Evolutionary conservation across 2,329 filamentous ascomycete species (phyloP), one percentile per base, ranked within the genome.

Genomic region (Fusarium sp.): DNA sequence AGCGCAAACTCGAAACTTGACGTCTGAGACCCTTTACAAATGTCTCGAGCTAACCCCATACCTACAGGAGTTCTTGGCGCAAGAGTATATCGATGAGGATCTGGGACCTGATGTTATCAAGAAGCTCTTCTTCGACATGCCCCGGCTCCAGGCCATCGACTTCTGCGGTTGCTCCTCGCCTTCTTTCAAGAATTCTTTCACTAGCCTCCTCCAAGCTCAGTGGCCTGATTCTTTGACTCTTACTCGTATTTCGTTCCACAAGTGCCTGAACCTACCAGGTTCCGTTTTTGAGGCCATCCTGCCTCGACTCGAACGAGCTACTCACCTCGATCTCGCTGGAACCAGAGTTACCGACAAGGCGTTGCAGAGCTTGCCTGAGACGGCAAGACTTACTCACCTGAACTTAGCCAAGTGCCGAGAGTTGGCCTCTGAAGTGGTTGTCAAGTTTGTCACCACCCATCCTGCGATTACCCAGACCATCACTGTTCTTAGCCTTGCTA

Each of bases 61-160:
- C 75, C 83, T 96, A 35, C 90, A 91, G 76, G 93, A 95, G 81
- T 93, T 94, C 77, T 84, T 95, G 53, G 89, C 90, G 20, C 93
- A 95, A 82, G 93, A 96, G 81, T 92, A 95, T 74, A 85, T 96
- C 56, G 92, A 95, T 77, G 89, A 91, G 53, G 93, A 96, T 73
- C 84, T 95, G 49, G 87, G 90, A 74, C 83, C 84, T n/a, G 84
- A 87, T 18, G 91, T 95, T 20, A 81, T 95, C 45, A 84, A 85
- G 68, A 94, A 93, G 80, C 83, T 96, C 44, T 89, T 95, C 75
- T 89, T 89, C 68, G 88, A 86, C 13, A 84, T 94, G 65, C 88
- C 90, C 3, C 82, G 84, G 52, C 81, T 96, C 57, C 85, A 87
- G 65, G 92, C 91, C 2, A 76, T 95, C 26, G 93, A 96, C 78